These are phyloP conservation scores for Globisporangium nodosum DNA, from an alignment of 352 stramenopile species.

Conservation along the genomic window DNA sequence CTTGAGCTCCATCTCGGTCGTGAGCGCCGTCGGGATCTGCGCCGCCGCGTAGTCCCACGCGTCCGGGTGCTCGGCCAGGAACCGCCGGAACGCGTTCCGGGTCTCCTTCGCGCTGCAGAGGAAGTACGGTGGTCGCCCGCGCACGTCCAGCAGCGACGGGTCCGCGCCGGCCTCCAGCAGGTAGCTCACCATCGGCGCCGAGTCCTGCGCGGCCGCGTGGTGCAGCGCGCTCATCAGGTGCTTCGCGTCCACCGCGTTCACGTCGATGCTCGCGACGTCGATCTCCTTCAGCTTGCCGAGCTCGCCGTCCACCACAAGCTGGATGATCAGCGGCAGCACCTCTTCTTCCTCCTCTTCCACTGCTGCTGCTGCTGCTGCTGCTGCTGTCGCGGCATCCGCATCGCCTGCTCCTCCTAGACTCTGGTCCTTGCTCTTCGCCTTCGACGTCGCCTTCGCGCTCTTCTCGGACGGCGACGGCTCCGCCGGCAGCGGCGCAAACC, in stretches of 20 bases:
- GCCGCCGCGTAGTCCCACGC: slow-evolving; percentile 67
- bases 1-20: slow-evolving; percentile 77
- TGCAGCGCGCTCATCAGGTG: slow-evolving; percentile 79
- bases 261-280: slow-evolving; percentile 16
- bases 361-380: slow-evolving; percentile 3
- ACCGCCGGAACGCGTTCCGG: slow-evolving; percentile 89
- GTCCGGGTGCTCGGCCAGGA: slow-evolving; percentile 76
- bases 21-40: slow-evolving; percentile 72
- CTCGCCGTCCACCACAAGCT: slow-evolving; percentile 31
- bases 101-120: slow-evolving; percentile 84
- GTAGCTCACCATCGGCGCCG: slow-evolving; percentile 43
- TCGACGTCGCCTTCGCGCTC: slow-evolving; percentile 20
- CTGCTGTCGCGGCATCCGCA: not conserved
- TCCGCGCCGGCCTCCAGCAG: slow-evolving; percentile 84
- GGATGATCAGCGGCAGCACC: slow-evolving; percentile 28
- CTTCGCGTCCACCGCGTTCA: slow-evolving; percentile 50
- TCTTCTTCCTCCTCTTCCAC: slow-evolving; percentile 16
- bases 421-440: slow-evolving; percentile 11
- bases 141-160: slow-evolving; percentile 77
- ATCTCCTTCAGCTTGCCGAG: slow-evolving; percentile 33
- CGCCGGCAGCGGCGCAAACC: slow-evolving; percentile 47
- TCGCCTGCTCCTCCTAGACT: not conserved
- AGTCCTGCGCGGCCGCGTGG: slow-evolving; percentile 49
- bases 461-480: slow-evolving; percentile 11
- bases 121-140: slow-evolving; percentile 85